phyloP scores from a whole-genome alignment of 768 basidiomycete species.

The Lanmaoa rubissima region DNA sequence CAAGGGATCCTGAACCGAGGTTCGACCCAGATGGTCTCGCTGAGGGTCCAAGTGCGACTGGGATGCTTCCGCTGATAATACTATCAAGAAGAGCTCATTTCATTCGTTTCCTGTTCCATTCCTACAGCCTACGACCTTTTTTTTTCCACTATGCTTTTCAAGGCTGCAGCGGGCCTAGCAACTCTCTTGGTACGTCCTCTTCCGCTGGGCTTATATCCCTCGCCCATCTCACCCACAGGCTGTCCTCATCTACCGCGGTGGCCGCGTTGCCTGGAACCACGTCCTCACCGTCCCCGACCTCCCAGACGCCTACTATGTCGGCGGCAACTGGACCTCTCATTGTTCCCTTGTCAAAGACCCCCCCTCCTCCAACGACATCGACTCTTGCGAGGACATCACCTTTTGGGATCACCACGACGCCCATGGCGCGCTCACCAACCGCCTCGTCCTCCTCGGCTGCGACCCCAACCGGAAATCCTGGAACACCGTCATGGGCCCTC shows the following conservation, averaged over 20 bases:
- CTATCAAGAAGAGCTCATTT: background rate
- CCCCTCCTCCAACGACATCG: constrained; percentile 31
- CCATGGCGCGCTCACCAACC: constrained; percentile 38
- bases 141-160: constrained; percentile 11
- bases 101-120: background rate
- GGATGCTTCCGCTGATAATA: no score
- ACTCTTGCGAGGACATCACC: constrained; percentile 61
- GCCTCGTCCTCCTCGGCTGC: constrained; percentile 43
- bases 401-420: constrained; percentile 60
- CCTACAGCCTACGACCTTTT: background rate
- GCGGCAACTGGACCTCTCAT: constrained; percentile 46
- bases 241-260: constrained; percentile 44
- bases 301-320: constrained; percentile 49
- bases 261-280: constrained; percentile 38
- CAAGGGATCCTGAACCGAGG: no score
- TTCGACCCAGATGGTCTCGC: no score
- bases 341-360: constrained; percentile 43
- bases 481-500: constrained; percentile 79
- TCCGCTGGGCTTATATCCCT: background rate
- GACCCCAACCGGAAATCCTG: constrained; percentile 51
- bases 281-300: constrained; percentile 44
- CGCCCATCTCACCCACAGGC: constrained; percentile 31
- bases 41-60: no score
- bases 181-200: constrained; percentile 10
- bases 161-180: constrained; percentile 4